Base-by-base conservation (phyloP, 1,284 basidiomycete species). In the Apiotrichum akiyoshidainum region DNA sequence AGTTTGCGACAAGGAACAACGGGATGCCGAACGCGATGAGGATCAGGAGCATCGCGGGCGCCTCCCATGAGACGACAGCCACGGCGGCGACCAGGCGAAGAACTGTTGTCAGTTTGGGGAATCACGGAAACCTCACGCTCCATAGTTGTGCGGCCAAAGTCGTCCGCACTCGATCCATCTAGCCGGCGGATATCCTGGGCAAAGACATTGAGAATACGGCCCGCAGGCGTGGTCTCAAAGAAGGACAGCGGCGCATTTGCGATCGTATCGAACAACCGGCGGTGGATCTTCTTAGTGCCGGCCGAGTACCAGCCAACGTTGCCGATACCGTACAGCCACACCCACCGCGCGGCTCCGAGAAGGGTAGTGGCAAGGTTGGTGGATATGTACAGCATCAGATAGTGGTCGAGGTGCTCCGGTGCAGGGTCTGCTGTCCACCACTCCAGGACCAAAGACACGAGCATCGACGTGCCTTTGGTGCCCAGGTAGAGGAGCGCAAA, bases 191-290 rank as follows among this genome's bases (percentile, higher is more conserved):
- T 85, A 78, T 63, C 87, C 81, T 85, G 60, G 48, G 59, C 64
- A 62, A 75, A 74, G 33, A 81, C 69, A 64, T 79, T 79, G 65
- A 83, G 73, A 54, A 84, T 71, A 62, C 76, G 75, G 75, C 90
- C 90, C 58, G 88, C 82, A 0, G 90, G 90, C 0, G 89, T 92
- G 0, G 86, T 88, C 65, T 93, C 90, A 69, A 91, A 92, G 78
- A 89, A 91, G 5, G 85, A 82, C 47, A 87, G 79, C 0, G 89
- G 88, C 0, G 88, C 88, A 12, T 80, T 77, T 22, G 89, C 74
- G 11, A 91, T 83, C 21, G 80, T 80, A 34, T 67, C 75, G 50
- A 86, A 78, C 13, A 85, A 83, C 47, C 76, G 75, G 65, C 79
- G 82, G 76, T 88, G 90, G 45, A 91, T 78, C 21, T 74, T 80